These are phyloP conservation scores for Bassia scoparia DNA, from an alignment of 148 eudicot genomes.

Conservation along the genomic window DNA sequence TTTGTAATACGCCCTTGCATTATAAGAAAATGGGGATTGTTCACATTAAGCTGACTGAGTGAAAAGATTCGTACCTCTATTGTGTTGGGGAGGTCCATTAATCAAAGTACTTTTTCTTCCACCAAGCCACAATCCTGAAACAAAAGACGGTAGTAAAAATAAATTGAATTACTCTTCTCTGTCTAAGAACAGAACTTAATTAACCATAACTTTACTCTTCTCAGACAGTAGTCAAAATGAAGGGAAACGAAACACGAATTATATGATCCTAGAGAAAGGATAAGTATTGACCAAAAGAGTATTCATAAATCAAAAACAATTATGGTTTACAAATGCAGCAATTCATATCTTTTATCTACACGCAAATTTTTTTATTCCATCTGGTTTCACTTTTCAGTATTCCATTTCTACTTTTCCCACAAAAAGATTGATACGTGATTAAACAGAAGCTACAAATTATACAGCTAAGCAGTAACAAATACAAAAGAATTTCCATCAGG, in stretches of 20 bases:
- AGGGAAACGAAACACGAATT: neutral
- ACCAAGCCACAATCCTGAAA: constrained; percentile 91
- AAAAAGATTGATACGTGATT: no score
- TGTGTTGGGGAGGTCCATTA: constrained; percentile 99
- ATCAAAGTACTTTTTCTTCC: constrained; percentile 95
- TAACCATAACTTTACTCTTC: neutral
- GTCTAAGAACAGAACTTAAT: neutral
- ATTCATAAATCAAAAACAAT: neutral
- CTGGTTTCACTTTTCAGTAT: no score
- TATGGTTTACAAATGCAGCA: no score
- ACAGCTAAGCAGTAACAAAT: no score
- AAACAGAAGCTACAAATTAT: no score
- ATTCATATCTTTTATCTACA: no score
- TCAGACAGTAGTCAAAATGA: neutral
- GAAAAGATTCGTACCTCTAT: constrained; percentile 97
- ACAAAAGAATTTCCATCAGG: no score
- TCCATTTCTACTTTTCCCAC: no score
- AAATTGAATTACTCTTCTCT: neutral
- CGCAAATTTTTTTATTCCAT: no score
- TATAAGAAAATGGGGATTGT: constrained; percentile 95
- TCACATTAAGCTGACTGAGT: constrained; percentile 97
- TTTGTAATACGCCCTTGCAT: constrained; percentile 99
- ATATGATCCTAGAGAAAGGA: neutral
- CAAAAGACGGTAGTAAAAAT: constrained; percentile 22
- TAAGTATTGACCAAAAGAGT: neutral